Conservation (phyloP, 2,329 filamentous ascomycete species). For the Orbilia brochopaga region DNA sequence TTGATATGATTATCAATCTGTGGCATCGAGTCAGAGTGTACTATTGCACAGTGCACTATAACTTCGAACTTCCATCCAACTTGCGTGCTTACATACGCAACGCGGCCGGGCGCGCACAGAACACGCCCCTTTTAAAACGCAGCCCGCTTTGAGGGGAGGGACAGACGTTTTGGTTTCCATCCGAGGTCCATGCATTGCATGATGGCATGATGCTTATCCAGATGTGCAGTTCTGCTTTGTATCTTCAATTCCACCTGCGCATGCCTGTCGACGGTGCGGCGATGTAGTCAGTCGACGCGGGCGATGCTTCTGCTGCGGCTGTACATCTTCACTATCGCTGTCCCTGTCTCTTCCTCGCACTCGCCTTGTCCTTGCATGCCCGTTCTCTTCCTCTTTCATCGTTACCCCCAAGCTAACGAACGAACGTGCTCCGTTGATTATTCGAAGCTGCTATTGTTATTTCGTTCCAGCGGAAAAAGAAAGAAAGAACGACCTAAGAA, state of each 20-base stretch:
- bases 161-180: not conserved
- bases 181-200: not conserved
- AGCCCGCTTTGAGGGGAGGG: not conserved
- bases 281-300: conserved; percentile 7
- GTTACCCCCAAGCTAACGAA: no score
- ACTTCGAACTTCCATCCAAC: no score
- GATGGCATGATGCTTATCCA: not conserved
- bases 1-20: no score
- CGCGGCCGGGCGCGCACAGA: conserved; percentile 19
- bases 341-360: not conserved
- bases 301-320: no score
- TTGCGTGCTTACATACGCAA: conserved; percentile 50
- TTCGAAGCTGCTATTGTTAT: conserved; percentile 2
- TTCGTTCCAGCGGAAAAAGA: not conserved
- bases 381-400: not conserved
- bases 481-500: no score
- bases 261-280: not conserved
- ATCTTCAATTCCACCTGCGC: no score
- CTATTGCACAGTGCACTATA: not conserved
- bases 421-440: no score
- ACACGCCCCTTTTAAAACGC: conserved; percentile 3
- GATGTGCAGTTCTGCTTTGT: not conserved
- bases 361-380: no score
- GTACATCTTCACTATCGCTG: not conserved
- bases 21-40: conserved; percentile 1